Percentiles rank a stretch among this genome's conserved stretches.
These are phyloP conservation scores for Bruguiera sexangula DNA, from an alignment of 345 rosid species.

Conservation along the genomic window DNA sequence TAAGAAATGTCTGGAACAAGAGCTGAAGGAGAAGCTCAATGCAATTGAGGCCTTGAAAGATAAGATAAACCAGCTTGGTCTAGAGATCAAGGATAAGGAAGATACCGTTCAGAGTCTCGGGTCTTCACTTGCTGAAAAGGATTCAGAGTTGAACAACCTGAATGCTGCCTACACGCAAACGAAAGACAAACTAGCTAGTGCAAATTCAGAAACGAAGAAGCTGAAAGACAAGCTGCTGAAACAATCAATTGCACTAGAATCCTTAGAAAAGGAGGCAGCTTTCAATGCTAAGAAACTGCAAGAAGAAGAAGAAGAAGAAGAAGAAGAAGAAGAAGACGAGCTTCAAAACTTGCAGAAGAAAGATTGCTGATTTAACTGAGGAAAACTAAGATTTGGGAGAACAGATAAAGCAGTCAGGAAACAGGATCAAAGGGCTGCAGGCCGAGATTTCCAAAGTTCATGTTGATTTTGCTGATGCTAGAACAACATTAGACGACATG, in stretches of 20 bases:
- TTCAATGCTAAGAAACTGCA: constrained; percentile 46
- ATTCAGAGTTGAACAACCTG: constrained; percentile 49
- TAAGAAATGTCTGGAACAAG: constrained; percentile 51
- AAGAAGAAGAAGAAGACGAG: constrained; percentile 50
- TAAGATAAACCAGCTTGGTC: constrained; percentile 44
- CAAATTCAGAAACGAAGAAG: constrained; percentile 40
- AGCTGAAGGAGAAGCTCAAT: constrained; percentile 49
- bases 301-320: constrained; percentile 49
- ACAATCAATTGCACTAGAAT: constrained; percentile 45
- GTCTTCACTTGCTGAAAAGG: constrained; percentile 50
- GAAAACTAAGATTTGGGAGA: constrained; percentile 58
- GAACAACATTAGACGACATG: constrained; percentile 33
- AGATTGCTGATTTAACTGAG: constrained; percentile 41
- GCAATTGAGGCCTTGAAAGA: constrained; percentile 52
- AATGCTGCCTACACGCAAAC: constrained; percentile 40
- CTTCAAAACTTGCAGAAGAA: constrained; percentile 45
- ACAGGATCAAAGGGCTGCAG: constrained; percentile 47
- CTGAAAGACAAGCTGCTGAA: constrained; percentile 41
- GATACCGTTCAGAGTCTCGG: constrained; percentile 43
- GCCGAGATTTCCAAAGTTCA: constrained; percentile 52
- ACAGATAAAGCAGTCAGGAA: constrained; percentile 48
- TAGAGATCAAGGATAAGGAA: constrained; percentile 64
- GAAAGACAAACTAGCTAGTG: constrained; percentile 47
- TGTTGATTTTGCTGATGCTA: constrained; percentile 51
- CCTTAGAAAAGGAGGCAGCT: constrained; percentile 55